Percentiles rank a stretch among this genome's conserved stretches.
These are phyloP conservation scores for Psilocybe subaeruginosa DNA, from an alignment of 768 basidiomycete genomes.

Conservation along the genomic window DNA sequence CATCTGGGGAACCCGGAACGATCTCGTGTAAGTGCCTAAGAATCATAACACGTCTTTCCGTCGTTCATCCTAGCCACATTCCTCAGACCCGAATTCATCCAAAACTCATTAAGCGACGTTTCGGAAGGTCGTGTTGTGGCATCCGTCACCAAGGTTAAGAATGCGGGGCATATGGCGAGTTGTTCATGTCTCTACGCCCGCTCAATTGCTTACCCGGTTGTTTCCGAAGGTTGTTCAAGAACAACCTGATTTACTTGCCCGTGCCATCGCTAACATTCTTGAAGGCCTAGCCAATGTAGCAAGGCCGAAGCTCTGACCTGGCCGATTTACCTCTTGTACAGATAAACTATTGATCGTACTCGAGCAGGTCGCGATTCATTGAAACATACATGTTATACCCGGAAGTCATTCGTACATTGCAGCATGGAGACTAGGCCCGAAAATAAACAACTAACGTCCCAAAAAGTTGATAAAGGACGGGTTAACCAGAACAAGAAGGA, in stretches of 20 bases:
- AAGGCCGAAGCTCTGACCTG: background rate
- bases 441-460: no score
- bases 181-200: background rate
- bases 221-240: conserved; percentile 45
- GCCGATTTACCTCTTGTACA: no score
- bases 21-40: conserved; percentile 41
- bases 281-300: conserved; percentile 14
- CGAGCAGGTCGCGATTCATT: no score
- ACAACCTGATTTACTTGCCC: conserved; percentile 40
- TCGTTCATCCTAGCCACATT: background rate
- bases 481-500: no score
- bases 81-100: conserved; percentile 44
- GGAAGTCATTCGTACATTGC: background rate
- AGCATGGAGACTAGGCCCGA: background rate
- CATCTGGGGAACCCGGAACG: conserved; percentile 49
- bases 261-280: conserved; percentile 36
- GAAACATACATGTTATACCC: no score
- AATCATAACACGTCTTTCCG: background rate
- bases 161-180: conserved; percentile 51
- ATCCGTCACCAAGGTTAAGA: conserved; percentile 45
- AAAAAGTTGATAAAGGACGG: no score
- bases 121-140: conserved; percentile 42
- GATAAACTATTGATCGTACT: no score
- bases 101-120: conserved; percentile 43
- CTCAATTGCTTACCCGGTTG: background rate